A percentile compares a stretch with the other conserved stretches of the same genome.
phyloP scores from a whole-genome alignment of 305 asterid genomes.

The Fraxinus baroniana region DNA sequence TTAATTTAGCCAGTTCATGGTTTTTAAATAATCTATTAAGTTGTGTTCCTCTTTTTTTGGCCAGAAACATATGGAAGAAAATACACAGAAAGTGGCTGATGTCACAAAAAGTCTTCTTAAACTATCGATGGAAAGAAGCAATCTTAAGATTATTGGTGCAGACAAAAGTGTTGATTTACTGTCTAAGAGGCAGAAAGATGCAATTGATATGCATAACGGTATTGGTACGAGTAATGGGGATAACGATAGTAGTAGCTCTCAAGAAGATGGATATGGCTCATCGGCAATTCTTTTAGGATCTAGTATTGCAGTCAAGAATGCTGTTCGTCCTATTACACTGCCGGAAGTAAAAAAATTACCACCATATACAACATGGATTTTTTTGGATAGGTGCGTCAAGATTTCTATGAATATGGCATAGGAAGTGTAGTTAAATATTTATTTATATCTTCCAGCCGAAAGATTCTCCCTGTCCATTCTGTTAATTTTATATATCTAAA shows the following conservation, averaged over 20 bases:
- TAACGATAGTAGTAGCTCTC: constrained; percentile 60
- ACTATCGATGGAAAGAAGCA: constrained; percentile 65
- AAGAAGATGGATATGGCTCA: constrained; percentile 85
- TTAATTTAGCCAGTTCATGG: constrained; percentile 20
- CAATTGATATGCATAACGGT: constrained; percentile 78
- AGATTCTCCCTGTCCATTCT: constrained; percentile 5
- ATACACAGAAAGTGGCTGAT: constrained; percentile 55
- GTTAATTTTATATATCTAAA: constrained; percentile 1
- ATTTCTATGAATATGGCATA: constrained; percentile 22
- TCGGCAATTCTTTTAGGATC: constrained; percentile 86
- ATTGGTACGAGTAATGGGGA: constrained; percentile 64
- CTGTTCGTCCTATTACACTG: constrained; percentile 78
- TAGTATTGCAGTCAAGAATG: constrained; percentile 85
- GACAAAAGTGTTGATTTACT: constrained; percentile 60
- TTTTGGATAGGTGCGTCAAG: constrained; percentile 75
- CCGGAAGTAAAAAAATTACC: constrained; percentile 71
- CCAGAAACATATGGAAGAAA: constrained; percentile 75
- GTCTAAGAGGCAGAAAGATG: constrained; percentile 86
- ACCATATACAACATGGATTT: constrained; percentile 83
- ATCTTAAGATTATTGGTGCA: constrained; percentile 36
- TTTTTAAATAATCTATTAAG: constrained; percentile 17
- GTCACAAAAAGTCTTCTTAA: constrained; percentile 48
- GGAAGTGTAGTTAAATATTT: constrained; percentile 10
- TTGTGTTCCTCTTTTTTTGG: constrained; percentile 28
- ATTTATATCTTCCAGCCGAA: constrained; percentile 9